phyloP scores from a whole-genome alignment of 306 rosid genomes.

The Casuarina glauca region DNA sequence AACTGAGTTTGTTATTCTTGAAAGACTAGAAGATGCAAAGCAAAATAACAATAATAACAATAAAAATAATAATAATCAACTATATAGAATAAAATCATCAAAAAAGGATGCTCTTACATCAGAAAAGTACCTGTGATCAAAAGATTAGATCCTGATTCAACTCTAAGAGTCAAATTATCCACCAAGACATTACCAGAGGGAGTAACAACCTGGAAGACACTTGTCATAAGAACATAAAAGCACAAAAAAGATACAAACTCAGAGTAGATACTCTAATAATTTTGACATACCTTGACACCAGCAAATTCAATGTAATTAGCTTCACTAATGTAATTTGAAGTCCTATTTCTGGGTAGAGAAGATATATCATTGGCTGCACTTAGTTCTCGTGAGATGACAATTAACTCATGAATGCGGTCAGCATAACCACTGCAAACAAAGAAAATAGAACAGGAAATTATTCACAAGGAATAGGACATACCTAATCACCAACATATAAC shows the following conservation, averaged over 20 bases:
- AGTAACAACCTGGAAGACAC: conserved; percentile 78
- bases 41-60: not conserved
- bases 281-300: conserved; percentile 72
- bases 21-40: not conserved
- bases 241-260: conserved; percentile 12
- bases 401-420: conserved; percentile 84
- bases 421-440: conserved; percentile 82
- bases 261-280: conserved; percentile 16
- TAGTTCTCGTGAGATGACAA: conserved; percentile 82
- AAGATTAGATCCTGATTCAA: conserved; percentile 90
- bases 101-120: conserved; percentile 5
- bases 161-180: conserved; percentile 79
- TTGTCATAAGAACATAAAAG: conserved; percentile 33
- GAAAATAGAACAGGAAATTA: conserved; percentile 23
- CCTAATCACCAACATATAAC: conserved; percentile 18
- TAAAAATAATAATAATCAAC: no score
- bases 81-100: not conserved
- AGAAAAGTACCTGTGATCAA: conserved; percentile 81
- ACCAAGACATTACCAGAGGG: conserved; percentile 95
- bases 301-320: conserved; percentile 91
- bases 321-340: conserved; percentile 73
- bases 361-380: conserved; percentile 55
- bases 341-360: conserved; percentile 50
- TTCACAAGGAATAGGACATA: conserved; percentile 12
- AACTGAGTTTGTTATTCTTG: not conserved